Base-by-base conservation (phyloP, 192 early-diverging fungal genomes). In the Anaeromyces robustus region DNA sequence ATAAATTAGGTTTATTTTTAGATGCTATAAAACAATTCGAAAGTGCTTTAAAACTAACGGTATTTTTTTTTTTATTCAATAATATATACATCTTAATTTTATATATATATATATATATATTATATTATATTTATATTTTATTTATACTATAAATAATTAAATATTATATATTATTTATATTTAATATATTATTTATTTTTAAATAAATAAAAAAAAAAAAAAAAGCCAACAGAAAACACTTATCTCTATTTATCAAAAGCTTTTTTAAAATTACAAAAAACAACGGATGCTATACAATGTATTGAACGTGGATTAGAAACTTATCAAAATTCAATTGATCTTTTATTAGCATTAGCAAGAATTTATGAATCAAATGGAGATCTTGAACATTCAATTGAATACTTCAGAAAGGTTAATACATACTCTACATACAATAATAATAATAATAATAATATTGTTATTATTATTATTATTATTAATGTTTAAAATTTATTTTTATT, bases 11-110 rank as follows among this genome's bases (percentile, higher is more conserved):
- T 4, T 30, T 32, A 19, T 84, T 30, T 29, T 77, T 43, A 29
- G 85, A 85, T 30, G 85, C 85, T 16, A 80, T 84, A 30, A 22
- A 34, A 26, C 52, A 82, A 68, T 77, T 85, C 17, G 52, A 85
- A 77, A 78, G 41, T 29, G 80, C 85, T 28, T 78, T 85, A 12
- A 79, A 77, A 22, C 30, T 77, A 29, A 41, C 82, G n/a, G 85
- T 85, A 31, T 1, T 28, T 39, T 16, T 31, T n/a, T 3, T n/a
- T 37, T 16, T 77, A 26, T 32, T n/a, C n/a, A n/a, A n/a, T n/a
- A n/a, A n/a, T n/a, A n/a, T n/a, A n/a, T n/a, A n/a, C n/a, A n/a
- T n/a, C n/a, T n/a, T n/a, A n/a, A n/a, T n/a, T n/a, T n/a, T n/a
- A n/a, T n/a, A n/a, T n/a, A n/a, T n/a, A n/a, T n/a, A n/a, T n/a